Conservation (phyloP, 805 yeast genomes). For the Barnettozyma siamensis region DNA sequence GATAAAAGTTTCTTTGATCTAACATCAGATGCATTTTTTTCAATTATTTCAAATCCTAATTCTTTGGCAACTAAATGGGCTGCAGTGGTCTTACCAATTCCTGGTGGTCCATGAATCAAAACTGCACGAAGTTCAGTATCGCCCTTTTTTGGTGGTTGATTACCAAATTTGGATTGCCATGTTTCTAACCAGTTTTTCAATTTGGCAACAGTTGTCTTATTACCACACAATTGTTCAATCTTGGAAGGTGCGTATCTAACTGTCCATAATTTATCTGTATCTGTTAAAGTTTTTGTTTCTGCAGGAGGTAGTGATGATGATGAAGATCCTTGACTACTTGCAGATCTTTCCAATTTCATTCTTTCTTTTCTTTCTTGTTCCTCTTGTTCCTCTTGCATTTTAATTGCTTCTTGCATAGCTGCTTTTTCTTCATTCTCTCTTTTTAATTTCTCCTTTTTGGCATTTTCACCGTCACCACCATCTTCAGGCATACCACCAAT, state of each 20-base stretch:
- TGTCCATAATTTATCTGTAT: constrained; percentile 81
- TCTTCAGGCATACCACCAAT: constrained; percentile 79
- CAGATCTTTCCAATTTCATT: constrained; percentile 16
- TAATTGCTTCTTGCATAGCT: constrained; percentile 47
- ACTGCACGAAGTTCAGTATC: constrained; percentile 76
- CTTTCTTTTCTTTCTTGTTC: constrained; percentile 24
- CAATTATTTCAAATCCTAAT: constrained; percentile 68
- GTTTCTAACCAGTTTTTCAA: constrained; percentile 67
- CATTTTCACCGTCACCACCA: constrained; percentile 84
- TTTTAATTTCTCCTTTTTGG: constrained; percentile 66
- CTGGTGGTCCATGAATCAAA: constrained; percentile 61
- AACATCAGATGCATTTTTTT: constrained; percentile 84
- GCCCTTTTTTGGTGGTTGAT: constrained; percentile 53
- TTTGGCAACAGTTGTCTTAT: constrained; percentile 65
- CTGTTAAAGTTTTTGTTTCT: constrained; percentile 27
- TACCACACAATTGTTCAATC: constrained; percentile 81
- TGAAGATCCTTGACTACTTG: neutral
- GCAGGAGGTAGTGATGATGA: neutral
- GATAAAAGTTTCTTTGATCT: constrained; percentile 77
- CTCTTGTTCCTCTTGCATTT: constrained; percentile 41
- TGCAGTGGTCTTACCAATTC: constrained; percentile 12
- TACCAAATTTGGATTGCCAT: constrained; percentile 62
- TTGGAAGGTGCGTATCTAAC: constrained; percentile 83
- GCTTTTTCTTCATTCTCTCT: constrained; percentile 59
- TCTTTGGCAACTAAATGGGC: constrained; percentile 64